Evolutionary conservation across 208 protist genomes (phyloP).

Genomic region (Blechomonas ayalai): DNA sequence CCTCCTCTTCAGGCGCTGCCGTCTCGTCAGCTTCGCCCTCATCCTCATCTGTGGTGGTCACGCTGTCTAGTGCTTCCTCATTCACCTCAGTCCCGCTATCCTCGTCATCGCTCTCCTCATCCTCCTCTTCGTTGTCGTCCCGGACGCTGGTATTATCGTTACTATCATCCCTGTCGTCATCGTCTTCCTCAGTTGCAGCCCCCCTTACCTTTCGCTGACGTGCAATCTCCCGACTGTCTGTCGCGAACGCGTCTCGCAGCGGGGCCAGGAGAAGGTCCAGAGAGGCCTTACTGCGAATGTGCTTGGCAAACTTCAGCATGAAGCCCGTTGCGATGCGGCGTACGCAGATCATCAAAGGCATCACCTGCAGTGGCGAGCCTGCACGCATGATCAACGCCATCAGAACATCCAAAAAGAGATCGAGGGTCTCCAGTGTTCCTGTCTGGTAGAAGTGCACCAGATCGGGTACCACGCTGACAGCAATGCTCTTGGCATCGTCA

Average conservation of each 20-base stretch:
- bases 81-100: conserved; percentile 6
- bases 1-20: not conserved
- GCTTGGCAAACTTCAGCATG: conserved; percentile 63
- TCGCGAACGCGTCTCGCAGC: conserved; percentile 77
- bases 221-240: conserved; percentile 66
- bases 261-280: conserved; percentile 68
- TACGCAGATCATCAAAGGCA: conserved; percentile 73
- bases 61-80: conserved; percentile 2
- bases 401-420: conserved; percentile 75
- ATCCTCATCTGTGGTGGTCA: not conserved
- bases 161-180: conserved; percentile 18
- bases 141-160: too few relatives aligned
- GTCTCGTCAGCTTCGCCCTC: conserved; percentile 8
- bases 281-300: conserved; percentile 40
- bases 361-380: conserved; percentile 66
- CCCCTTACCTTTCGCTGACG: conserved; percentile 50
- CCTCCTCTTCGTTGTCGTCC: conserved; percentile 3
- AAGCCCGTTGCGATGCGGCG: conserved; percentile 72
- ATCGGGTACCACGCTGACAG: conserved; percentile 57
- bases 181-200: conserved; percentile 20
- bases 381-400: conserved; percentile 81
- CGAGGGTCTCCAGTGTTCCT: conserved; percentile 73
- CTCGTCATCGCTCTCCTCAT: conserved; percentile 2
- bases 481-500: conserved; percentile 47
- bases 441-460: conserved; percentile 60